Base-by-base conservation (phyloP, 305 asterid species). In the Fraxinus dipetala region DNA sequence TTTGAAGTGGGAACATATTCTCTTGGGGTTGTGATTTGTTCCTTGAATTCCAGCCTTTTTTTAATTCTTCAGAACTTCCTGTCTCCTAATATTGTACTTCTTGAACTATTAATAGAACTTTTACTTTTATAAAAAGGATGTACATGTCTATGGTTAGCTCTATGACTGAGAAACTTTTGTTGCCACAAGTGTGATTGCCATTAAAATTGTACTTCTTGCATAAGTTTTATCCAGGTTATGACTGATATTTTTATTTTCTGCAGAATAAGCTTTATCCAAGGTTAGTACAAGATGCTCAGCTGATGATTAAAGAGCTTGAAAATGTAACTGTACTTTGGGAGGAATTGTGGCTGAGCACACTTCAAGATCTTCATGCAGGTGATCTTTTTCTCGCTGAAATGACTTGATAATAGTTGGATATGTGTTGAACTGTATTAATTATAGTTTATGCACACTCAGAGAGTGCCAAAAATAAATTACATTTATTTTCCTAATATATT, bases 291-390 rank as follows among this genome's bases (percentile, higher is more conserved):
- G 99, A 94, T 88, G 93, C 94, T 85, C 97, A 91, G 88, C 90
- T 96, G 93, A 93, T 94, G 90, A 96, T 93, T 87, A 93, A 89
- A 87, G 98, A 92, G 89, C 98, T 96, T 85, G 98, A 93, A 87
- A 92, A 91, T 86, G 96, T 96, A 80, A 92, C 99, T 70, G 97
- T 96, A 82, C 98, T 96, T 83, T 96, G 99, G 99, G 99, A 94
- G 89, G 99, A 96, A 85, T 82, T 96, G 86, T 96, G 99, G 99
- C 95, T 96, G 83, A 97, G 97, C 86, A 96, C 99, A 28, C 97
- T 96, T 86, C 99, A 96, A 87, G 99, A 94, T 91, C 97, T 96
- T 89, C 98, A 96, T 88, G 95, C 96, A 86, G 99, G 98, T 96
- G 82, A 82, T 38, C 38, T 51, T 81, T 67, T 69, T 36, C 72